phyloP scores from a whole-genome alignment of 2,329 filamentous ascomycete genomes.

The Alternaria consortialis region DNA sequence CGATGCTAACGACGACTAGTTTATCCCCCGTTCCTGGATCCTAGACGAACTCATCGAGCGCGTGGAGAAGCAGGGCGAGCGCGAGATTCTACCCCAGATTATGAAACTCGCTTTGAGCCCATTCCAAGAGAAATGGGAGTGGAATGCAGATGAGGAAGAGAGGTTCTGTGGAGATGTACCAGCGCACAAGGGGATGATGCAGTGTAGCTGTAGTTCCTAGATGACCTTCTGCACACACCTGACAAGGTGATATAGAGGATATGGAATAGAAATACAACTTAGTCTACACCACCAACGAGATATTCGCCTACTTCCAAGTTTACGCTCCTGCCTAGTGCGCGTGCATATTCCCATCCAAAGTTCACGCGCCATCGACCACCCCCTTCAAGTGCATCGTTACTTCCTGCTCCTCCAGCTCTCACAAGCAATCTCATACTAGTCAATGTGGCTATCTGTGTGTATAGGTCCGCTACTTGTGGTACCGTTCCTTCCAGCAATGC shows the following conservation, averaged over 20 bases:
- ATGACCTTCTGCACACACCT: neutral
- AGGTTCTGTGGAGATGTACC: constrained; percentile 89
- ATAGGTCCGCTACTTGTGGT: constrained; percentile 57
- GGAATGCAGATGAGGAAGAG: constrained; percentile 76
- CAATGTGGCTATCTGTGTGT: constrained; percentile 72
- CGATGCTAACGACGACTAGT: constrained; percentile 56
- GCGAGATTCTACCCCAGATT: constrained; percentile 77
- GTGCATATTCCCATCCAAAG: constrained; percentile 79
- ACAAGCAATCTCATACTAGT: constrained; percentile 74
- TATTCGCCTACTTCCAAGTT: constrained; percentile 81
- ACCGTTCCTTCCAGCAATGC: constrained; percentile 65
- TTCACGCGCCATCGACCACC: constrained; percentile 80
- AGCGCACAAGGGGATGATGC: constrained; percentile 77
- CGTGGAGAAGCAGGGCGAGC: constrained; percentile 84
- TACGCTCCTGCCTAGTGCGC: constrained; percentile 74
- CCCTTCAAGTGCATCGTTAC: constrained; percentile 70
- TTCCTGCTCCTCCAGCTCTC: constrained; percentile 64
- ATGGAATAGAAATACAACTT: neutral
- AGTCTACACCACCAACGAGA: constrained; percentile 49
- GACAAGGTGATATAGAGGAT: neutral
- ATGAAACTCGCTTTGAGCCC: constrained; percentile 87
- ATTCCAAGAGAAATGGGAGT: constrained; percentile 80
- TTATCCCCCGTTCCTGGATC: constrained; percentile 89
- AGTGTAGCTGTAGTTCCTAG: constrained; percentile 90
- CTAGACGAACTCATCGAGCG: constrained; percentile 90